phyloP scores from a whole-genome alignment of 805 yeast genomes.

The Lachancea quebecensis region DNA sequence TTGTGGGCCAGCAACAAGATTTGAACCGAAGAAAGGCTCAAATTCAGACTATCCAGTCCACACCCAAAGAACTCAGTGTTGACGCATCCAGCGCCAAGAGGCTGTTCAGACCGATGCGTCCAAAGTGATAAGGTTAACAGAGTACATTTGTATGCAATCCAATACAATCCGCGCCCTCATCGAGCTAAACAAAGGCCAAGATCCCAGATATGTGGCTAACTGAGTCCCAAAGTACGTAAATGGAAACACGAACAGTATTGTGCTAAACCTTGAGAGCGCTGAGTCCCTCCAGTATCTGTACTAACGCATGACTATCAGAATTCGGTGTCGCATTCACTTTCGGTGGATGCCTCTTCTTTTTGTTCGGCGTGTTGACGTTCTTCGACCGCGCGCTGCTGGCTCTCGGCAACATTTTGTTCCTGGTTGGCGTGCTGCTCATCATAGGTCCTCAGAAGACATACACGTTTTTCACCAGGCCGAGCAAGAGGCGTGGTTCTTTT shows the following conservation, averaged over 20 bases:
- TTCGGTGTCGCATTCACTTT: slow-evolving; percentile 91
- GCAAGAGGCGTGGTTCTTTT: slow-evolving; percentile 77
- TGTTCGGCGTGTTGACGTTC: slow-evolving; percentile 75
- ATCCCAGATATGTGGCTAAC: slow-evolving; percentile 54
- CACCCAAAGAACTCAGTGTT: too few species aligned
- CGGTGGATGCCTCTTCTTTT: slow-evolving; percentile 66
- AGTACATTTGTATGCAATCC: too few species aligned
- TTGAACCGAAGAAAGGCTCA: too few species aligned
- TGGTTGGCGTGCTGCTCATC: slow-evolving; percentile 76
- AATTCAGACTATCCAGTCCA: too few species aligned
- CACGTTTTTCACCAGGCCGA: slow-evolving; percentile 78
- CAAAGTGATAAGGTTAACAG: too few species aligned
- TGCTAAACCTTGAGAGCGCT: too few species aligned
- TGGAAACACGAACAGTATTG: not conserved
- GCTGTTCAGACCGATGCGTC: too few species aligned
- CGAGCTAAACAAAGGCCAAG: not conserved
- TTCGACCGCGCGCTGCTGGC: slow-evolving; percentile 88
- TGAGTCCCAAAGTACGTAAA: slow-evolving; percentile 62
- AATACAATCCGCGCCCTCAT: too few species aligned
- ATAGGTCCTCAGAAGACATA: slow-evolving; percentile 83
- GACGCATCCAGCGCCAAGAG: too few species aligned
- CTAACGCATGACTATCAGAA: slow-evolving; percentile 38
- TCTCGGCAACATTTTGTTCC: slow-evolving; percentile 73
- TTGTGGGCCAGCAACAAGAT: too few species aligned
- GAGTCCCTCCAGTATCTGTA: not conserved